These are phyloP conservation scores for Boeremia lycopersici DNA, from an alignment of 2,329 filamentous ascomycete species.

Conservation along the genomic window DNA sequence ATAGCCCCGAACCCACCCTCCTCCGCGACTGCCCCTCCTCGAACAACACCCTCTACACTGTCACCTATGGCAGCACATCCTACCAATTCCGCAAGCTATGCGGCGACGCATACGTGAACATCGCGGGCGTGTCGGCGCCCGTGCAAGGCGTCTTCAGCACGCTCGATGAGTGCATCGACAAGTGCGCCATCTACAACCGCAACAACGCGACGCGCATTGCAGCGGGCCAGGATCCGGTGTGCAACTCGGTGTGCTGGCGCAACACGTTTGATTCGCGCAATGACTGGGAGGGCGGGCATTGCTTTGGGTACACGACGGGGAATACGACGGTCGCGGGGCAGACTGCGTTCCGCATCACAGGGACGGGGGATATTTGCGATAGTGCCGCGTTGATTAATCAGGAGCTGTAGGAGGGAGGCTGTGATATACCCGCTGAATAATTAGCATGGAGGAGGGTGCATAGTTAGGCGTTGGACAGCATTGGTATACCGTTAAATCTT, in stretches of 20 bases:
- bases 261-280: constrained; percentile 23
- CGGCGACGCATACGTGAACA: constrained; percentile 11
- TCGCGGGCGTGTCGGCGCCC: constrained; percentile 3
- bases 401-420: background rate
- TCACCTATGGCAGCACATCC: constrained; percentile 9
- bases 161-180: constrained; percentile 21
- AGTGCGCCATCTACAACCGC: constrained; percentile 20
- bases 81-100: constrained; percentile 21
- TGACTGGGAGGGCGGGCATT: constrained; percentile 21
- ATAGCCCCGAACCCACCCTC: constrained; percentile 13
- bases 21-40: constrained; percentile 24
- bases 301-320: constrained; percentile 19
- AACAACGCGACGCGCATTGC: constrained; percentile 17
- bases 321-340: constrained; percentile 12
- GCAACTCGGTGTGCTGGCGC: constrained; percentile 22
- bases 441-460: too few species aligned
- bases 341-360: constrained; percentile 8
- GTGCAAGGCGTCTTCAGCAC: constrained; percentile 1
- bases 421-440: too few species aligned
- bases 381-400: constrained; percentile 18
- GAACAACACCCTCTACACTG: constrained; percentile 20
- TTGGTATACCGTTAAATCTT: too few species aligned
- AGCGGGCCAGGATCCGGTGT: constrained; percentile 4
- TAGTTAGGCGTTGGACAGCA: too few species aligned
- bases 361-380: constrained; percentile 20